A percentile compares a stretch with the other conserved stretches of the same genome.
Evolutionary conservation across 192 early-diverging fungal species (phyloP).

Genomic region (Coemansia sp.): DNA sequence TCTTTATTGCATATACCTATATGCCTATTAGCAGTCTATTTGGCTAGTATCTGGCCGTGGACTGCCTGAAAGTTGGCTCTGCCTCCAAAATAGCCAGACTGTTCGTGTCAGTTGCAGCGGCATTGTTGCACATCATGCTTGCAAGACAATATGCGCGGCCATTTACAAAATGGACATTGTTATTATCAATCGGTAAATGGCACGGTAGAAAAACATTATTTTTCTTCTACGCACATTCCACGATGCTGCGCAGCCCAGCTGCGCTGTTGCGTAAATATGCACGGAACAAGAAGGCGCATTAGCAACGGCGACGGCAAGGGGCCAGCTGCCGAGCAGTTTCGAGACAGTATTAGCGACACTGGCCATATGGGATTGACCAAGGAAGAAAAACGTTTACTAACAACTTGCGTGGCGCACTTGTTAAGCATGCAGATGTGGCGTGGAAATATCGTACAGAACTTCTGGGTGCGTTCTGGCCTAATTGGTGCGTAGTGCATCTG

Average conservation of each 20-base stretch:
- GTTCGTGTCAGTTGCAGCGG: background rate
- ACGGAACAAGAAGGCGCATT: background rate
- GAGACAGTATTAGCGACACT: background rate
- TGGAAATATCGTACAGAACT: background rate
- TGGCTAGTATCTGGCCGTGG: too few relatives aligned
- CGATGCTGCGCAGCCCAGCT: background rate
- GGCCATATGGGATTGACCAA: background rate
- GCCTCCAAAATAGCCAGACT: background rate
- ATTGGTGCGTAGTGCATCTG: background rate
- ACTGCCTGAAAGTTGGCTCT: too few relatives aligned
- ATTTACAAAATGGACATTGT: background rate
- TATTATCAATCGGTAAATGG: background rate
- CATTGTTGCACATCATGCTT: background rate
- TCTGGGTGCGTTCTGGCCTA: background rate
- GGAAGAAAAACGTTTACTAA: background rate
- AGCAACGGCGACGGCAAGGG: background rate
- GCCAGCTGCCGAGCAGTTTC: background rate
- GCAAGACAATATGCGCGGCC: background rate
- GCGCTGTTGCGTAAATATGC: background rate
- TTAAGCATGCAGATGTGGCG: background rate
- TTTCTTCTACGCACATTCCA: conserved; percentile 1
- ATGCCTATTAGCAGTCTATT: too few relatives aligned
- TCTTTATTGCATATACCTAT: too few relatives aligned
- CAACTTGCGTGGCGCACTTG: background rate
- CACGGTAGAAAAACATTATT: background rate